Base-by-base conservation (phyloP, 352 stramenopile species). In the Phytopythium helicoides region DNA sequence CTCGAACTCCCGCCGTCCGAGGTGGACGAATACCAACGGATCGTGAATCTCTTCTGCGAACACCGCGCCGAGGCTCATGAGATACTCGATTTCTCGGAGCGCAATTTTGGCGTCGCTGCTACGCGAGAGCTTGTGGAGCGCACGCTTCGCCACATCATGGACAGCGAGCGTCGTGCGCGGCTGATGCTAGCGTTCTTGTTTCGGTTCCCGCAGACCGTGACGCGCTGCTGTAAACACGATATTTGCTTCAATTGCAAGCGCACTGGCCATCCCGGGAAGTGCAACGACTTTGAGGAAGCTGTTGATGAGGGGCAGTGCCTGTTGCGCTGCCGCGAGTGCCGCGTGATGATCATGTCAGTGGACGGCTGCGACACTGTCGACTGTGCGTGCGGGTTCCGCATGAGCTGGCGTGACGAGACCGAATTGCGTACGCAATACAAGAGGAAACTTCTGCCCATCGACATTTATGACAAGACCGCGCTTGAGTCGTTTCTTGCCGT, bases 181-280 rank as follows among this genome's bases (percentile, higher is more conserved):
- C 49, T 84, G 41, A 34, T 79, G 51, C 44, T 81, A 1, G 66
- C 62, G 16, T 63, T 66, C 18, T 52, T 75, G 45, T 60, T 66
- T 38, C 25, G 57, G 8, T 54, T 61, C 37, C 55, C 67, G 5
- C 57, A 60, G 23, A 68, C 56, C 1, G 50, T 44, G 39, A 81
- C 73, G 8, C 47, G 50, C 11, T 86, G 73, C 39, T 83, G 71
- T 45, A 41, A 48, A 21, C 23, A 33, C 16, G 37, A 41, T 1
- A 53, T 81, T n/a, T 87, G 76, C 41, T 87, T 82, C 52, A 71
- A 64, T 37, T 87, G 76, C 56, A 85, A 85, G 42, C 39, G 62
- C 10, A 14, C n/a, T 7, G 56, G 53, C 22, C 66, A 76, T n/a
- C 71, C 84, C 44, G 34, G 58, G 15, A 40, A 45, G 11, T 64